These are phyloP conservation scores for Fonsecaea monophora DNA, from an alignment of 2,329 filamentous ascomycete genomes.

Conservation along the genomic window DNA sequence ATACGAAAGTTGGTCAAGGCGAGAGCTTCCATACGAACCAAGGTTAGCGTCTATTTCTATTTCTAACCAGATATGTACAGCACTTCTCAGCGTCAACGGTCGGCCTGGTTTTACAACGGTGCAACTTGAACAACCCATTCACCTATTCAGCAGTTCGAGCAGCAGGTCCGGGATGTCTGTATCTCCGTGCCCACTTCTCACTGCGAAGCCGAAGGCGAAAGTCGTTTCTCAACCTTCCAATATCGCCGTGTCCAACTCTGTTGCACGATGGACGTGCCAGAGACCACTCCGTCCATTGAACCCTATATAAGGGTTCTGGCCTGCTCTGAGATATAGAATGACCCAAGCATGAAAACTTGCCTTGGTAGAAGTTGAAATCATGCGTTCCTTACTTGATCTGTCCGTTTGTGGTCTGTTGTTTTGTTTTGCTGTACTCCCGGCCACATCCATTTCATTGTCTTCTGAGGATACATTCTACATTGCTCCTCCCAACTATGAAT, in stretches of 20 bases:
- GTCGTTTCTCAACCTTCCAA: neutral
- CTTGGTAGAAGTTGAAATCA: neutral
- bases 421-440: neutral
- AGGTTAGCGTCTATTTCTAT: neutral
- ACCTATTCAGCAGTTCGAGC: neutral
- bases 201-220: neutral
- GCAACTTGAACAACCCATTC: neutral
- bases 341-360: neutral
- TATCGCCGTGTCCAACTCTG: neutral
- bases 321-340: neutral
- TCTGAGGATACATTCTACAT: conserved; percentile 43
- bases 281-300: neutral
- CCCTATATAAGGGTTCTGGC: neutral
- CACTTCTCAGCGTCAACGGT: neutral
- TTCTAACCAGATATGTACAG: conserved; percentile 2
- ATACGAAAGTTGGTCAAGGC: neutral
- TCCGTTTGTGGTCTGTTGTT: neutral
- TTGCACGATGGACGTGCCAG: neutral
- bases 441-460: neutral
- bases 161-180: neutral
- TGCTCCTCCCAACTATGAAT: conserved; percentile 42
- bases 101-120: neutral
- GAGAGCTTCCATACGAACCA: neutral
- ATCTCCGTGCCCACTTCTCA: neutral
- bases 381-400: neutral